Conservation (phyloP, 768 basidiomycete species). For the Tricholoma sp. region DNA sequence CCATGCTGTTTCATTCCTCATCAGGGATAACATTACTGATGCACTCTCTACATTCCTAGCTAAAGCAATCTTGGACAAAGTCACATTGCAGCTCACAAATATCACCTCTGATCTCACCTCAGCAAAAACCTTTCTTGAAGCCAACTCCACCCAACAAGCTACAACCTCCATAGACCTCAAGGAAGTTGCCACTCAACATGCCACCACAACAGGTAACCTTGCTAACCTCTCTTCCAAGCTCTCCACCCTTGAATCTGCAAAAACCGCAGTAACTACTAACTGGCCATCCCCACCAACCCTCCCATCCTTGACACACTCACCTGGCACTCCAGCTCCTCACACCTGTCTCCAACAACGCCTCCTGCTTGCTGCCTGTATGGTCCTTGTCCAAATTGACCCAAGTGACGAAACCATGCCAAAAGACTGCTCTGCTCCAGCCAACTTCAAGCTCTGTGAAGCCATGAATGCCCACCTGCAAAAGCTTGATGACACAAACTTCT, state of each 20-base stretch:
- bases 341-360: slow-evolving; percentile 6
- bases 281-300: background rate
- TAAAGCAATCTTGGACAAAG: no score
- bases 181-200: no score
- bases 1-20: no score
- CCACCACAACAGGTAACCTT: no score
- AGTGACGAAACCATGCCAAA: background rate
- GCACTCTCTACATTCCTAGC: no score
- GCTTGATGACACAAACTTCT: background rate
- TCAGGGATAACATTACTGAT: no score
- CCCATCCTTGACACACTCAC: background rate
- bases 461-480: background rate
- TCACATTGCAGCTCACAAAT: no score
- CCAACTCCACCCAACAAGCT: no score
- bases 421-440: background rate
- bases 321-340: background rate
- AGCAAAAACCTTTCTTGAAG: no score
- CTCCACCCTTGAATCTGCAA: background rate
- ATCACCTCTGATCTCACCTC: no score
- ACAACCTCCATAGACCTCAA: no score
- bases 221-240: no score
- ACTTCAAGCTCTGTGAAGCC: background rate
- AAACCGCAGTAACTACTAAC: background rate
- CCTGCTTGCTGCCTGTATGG: background rate
- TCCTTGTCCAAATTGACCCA: background rate